Evolutionary conservation across 1,139 yeast species (phyloP).

Genomic region (Debaryomyces sp.): DNA sequence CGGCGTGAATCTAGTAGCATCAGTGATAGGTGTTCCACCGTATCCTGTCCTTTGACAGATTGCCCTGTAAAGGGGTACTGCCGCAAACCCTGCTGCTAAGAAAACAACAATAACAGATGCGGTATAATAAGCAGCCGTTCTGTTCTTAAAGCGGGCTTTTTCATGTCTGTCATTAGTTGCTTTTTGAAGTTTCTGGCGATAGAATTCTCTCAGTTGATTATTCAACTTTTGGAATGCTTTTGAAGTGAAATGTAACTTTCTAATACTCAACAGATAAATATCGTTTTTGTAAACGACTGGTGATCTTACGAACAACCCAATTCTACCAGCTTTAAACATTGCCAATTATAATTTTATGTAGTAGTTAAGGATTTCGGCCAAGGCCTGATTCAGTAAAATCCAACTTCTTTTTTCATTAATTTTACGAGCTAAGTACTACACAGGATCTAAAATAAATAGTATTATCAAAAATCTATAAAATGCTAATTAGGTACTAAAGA

Average conservation of each 20-base stretch:
- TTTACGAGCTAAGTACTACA: not conserved
- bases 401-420: not conserved
- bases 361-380: not conserved
- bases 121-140: slow-evolving; percentile 71
- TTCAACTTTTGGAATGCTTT: not conserved
- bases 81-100: slow-evolving; percentile 81
- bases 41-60: slow-evolving; percentile 95
- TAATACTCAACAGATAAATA: not conserved
- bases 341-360: not conserved
- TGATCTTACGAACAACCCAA: not conserved
- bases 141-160: slow-evolving; percentile 34
- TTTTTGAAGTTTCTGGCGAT: slow-evolving; percentile 6
- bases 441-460: not conserved
- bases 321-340: slow-evolving; percentile 1
- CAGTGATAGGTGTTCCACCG: slow-evolving; percentile 95
- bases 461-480: not conserved
- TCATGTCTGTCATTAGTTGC: slow-evolving; percentile 28
- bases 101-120: slow-evolving; percentile 72
- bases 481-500: slow-evolving; percentile 5
- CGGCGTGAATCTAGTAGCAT: slow-evolving; percentile 73
- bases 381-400: not conserved
- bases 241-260: not conserved
- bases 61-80: slow-evolving; percentile 91
- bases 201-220: not conserved
- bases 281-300: not conserved